These are phyloP conservation scores for Dentipellis sp. DNA, from an alignment of 768 basidiomycete species.

Conservation along the genomic window DNA sequence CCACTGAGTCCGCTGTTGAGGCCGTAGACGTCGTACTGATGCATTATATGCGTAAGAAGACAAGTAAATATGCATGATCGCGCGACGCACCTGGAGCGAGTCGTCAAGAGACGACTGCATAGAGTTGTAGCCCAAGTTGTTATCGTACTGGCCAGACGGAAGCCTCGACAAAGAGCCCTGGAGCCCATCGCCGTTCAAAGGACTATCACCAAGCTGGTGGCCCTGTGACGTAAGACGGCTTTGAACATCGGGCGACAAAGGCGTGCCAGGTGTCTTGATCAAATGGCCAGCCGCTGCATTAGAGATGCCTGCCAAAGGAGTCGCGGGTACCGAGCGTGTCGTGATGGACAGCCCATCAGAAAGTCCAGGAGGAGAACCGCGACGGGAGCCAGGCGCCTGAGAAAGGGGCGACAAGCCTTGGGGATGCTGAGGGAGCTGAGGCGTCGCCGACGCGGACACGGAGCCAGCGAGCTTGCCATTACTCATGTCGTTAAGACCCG, in stretches of 20 bases:
- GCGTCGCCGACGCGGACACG: constrained; percentile 53
- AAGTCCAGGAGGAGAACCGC: constrained; percentile 62
- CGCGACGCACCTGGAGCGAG: constrained; percentile 34
- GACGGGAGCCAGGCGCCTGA: constrained; percentile 47
- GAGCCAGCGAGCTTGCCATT: constrained; percentile 33
- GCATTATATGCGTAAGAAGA: constrained; percentile 8
- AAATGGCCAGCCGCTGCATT: constrained; percentile 37
- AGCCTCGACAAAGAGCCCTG: constrained; percentile 68
- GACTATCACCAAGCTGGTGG: constrained; percentile 40
- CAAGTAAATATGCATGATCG: background rate
- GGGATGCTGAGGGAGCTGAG: constrained; percentile 53
- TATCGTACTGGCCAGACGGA: constrained; percentile 48
- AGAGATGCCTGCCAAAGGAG: constrained; percentile 54
- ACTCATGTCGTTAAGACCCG: constrained; percentile 31
- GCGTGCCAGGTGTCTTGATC: constrained; percentile 60
- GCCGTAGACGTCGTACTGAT: constrained; percentile 46
- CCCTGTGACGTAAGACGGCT: constrained; percentile 41
- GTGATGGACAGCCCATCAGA: constrained; percentile 51
- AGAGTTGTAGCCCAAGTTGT: constrained; percentile 38
- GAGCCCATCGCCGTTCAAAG: constrained; percentile 42
- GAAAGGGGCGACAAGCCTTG: constrained; percentile 34
- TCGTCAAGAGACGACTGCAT: constrained; percentile 43
- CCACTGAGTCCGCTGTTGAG: constrained; percentile 16
- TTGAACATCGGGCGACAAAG: constrained; percentile 53
- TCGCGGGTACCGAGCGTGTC: constrained; percentile 75